Conservation (phyloP, 305 asterid species). For the Withania somnifera region DNA sequence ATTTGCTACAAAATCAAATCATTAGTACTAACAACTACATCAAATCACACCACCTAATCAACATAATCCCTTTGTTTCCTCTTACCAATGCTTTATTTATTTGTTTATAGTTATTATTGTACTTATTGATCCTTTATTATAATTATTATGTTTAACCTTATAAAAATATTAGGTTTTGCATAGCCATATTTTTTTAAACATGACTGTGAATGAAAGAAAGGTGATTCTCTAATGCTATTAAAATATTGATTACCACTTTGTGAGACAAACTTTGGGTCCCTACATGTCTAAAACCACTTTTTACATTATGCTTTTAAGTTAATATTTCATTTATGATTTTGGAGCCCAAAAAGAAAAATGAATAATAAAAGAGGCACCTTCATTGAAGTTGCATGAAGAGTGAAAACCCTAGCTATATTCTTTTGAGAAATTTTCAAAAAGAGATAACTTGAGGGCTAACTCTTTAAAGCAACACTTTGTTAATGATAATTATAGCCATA, state of each 20-base stretch:
- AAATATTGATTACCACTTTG: not conserved
- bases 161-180: not conserved
- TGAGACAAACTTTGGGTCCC: conserved; percentile 3
- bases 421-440: too few species aligned
- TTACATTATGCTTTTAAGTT: not conserved
- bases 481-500: too few species aligned
- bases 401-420: not conserved
- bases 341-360: not conserved
- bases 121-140: not conserved
- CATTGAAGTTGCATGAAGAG: not conserved
- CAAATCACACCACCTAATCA: conserved; percentile 17
- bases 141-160: not conserved
- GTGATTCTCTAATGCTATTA: not conserved
- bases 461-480: too few species aligned
- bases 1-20: conserved; percentile 14
- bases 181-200: not conserved
- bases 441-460: too few species aligned
- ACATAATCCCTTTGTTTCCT: conserved; percentile 35
- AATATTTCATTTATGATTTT: conserved; percentile 4
- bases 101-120: not conserved
- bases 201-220: not conserved
- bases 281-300: not conserved
- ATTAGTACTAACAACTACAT: conserved; percentile 15
- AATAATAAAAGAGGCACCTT: not conserved
- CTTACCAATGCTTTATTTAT: not conserved